Base-by-base conservation (phyloP, 139 green algal species). In the Tetradesmus obliquus region DNA sequence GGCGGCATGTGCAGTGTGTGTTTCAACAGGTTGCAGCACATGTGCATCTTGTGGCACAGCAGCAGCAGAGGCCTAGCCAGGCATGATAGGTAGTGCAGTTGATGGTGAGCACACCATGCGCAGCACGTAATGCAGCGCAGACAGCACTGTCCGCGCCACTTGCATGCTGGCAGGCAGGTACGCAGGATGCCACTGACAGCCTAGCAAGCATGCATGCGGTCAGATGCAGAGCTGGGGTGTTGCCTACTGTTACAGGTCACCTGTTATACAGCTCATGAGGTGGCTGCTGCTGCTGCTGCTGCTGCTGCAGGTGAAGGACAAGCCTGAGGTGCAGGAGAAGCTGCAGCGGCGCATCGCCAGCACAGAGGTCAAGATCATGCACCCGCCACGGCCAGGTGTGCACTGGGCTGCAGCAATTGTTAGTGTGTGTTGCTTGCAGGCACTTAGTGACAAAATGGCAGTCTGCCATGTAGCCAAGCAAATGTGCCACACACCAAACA, bases 291-390 rank as follows among this genome's bases (percentile, higher is more conserved):
- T 24, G 66, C 66, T 74, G 9, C 60, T 71, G 57, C 57, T 71
- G 66, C 66, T 51, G 91, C 66, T 76, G 66, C 66, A 95, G 2
- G 62, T 96, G 2, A 93, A 93, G 66, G 94, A 97, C 71, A 92
- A 91, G 54, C 92, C 94, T 3, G 96, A 97, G 88, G 88, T 89
- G 19, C 91, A 97, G 95, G 97, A 97, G 87, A 98, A 97, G 95
- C 93, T 99, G 79, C 69, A 86, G 22, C 93, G 94, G 22, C 92
- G 96, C 0, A 87, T 97, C 5, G 66, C 54, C 9, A 96, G 92
- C 71, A 94, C 95, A 24, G 93, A 97, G 19, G 92, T 97, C 24
- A 96, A 97, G 84, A 86, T 98, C 8, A 79, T 99, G 19, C 97
- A 98, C 45, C 91, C 95, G 57, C 97, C 98, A 1, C 93, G 98